Evolutionary conservation across 1,284 basidiomycete genomes (phyloP), one percentile per base, ranked within the genome.

Genomic region (Ceratobasidium sp.): DNA sequence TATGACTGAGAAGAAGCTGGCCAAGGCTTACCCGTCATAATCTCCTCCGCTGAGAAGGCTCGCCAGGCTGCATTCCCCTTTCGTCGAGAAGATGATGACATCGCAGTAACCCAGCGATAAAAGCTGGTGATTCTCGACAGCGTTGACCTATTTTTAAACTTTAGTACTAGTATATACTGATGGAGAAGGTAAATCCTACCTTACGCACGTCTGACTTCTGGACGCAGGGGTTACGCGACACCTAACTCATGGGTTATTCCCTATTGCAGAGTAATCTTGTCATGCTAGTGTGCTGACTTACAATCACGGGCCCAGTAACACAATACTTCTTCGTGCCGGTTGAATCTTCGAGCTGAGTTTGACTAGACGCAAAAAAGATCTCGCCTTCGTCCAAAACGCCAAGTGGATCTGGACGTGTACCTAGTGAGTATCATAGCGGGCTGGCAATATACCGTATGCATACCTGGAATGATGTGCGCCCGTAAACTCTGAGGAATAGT

Each of bases 41-140:
- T 75, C 74, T 18, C 74, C 74, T n/a, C 74, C 74, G 43, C 57
- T 67, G 4, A 75, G 59, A 8, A 73, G 50, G 12, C 61, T 69
- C 8, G 74, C 72, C 34, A 65, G 26, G 16, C 67, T 71, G 9
- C 72, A 58, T 3, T 46, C 23, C 9, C 74, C 74, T 48, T 64
- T 46, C 2, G 55, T 67, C 8, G 74, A 73, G 52, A 75, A 75
- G 0, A 75, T 36, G 18, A 75, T 50, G 1, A 73, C 72, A 23
- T 73, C 74, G 18, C 23, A 48, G 28, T 70, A 72, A 0, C 57
- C 50, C 4, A 28, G 39, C 1, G 53, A 58, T 23, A 34, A 45
- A 1, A 75, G 48, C 10, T 60, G 36, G 10, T 48, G 58, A 34
- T 71, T 59, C 23, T 75, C 50, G 30, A 73, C 60, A 0, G 74